A percentile compares a stretch with the other conserved stretches of the same genome.
These are phyloP conservation scores for Cucurbita moschata DNA, from an alignment of 306 rosid genomes.

Conservation along the genomic window DNA sequence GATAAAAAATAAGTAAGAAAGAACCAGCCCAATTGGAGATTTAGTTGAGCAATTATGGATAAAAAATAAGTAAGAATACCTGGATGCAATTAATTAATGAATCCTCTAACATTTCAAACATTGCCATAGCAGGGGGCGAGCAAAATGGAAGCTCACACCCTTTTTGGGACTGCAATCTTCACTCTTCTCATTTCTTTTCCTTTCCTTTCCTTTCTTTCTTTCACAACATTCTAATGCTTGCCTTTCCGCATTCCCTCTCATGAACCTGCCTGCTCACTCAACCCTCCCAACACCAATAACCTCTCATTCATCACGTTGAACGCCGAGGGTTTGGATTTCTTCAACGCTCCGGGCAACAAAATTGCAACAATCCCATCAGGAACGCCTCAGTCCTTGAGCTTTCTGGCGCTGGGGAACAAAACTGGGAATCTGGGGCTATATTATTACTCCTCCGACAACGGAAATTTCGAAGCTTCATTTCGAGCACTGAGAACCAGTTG, in stretches of 20 bases:
- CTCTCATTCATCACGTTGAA: conserved; percentile 45
- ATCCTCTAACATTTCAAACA: not conserved
- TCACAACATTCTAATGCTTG: too few species aligned
- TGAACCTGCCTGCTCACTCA: conserved; percentile 28
- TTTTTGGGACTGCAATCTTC: conserved; percentile 27
- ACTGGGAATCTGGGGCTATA: conserved; percentile 78
- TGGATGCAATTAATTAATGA: conserved; percentile 2
- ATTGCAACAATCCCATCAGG: conserved; percentile 51
- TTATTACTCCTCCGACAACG: conserved; percentile 37
- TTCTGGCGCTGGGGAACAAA: conserved; percentile 54
- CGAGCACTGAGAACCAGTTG: conserved; percentile 71
- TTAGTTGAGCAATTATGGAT: not conserved
- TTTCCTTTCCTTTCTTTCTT: too few species aligned
- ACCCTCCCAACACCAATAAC: conserved; percentile 52
- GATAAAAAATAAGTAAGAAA: not conserved
- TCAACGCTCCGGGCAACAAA: conserved; percentile 42
- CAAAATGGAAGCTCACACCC: conserved; percentile 29
- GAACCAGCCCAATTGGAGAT: too few species aligned
- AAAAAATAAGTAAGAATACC: not conserved
- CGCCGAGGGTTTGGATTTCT: conserved; percentile 42
- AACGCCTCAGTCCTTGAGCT: conserved; percentile 31
- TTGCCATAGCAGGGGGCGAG: not conserved
- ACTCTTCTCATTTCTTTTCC: conserved; percentile 16
- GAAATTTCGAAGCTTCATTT: conserved; percentile 53
- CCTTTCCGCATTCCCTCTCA: conserved; percentile 10